These are phyloP conservation scores for Wickerhamomyces silvicola DNA, from an alignment of 805 yeast genomes.

Conservation along the genomic window DNA sequence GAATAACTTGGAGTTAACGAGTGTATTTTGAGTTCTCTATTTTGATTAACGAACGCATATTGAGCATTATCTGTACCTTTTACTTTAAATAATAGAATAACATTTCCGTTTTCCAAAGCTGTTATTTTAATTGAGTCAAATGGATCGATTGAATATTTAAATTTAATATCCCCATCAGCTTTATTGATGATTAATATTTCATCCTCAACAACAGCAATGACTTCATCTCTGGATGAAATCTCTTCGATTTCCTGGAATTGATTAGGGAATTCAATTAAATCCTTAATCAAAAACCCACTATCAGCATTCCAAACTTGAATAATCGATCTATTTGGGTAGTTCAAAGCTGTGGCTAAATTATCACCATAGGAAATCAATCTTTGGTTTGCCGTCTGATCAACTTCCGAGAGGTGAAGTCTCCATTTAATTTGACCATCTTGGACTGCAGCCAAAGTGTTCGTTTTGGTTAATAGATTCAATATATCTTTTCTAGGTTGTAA, in stretches of 20 bases:
- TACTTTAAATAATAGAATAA: constrained; percentile 8
- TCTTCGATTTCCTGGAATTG: constrained; percentile 4
- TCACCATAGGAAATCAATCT: constrained; percentile 7
- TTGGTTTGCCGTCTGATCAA: constrained; percentile 12
- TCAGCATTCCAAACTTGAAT: constrained; percentile 16
- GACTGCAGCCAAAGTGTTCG: constrained; percentile 28
- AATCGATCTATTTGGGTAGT: constrained; percentile 11
- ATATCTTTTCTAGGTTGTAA: constrained; percentile 12
- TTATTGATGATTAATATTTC: constrained; percentile 3
- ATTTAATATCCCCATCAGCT: constrained; percentile 1
- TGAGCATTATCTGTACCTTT: constrained; percentile 3
- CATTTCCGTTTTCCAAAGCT: constrained; percentile 13
- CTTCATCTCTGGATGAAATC: background rate
- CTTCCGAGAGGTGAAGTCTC: constrained; percentile 23
- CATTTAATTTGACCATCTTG: constrained; percentile 29
- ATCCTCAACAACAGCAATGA: constrained; percentile 10
- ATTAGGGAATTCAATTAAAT: constrained; percentile 6
- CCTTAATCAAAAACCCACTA: constrained; percentile 9
- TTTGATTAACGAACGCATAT: constrained; percentile 12
- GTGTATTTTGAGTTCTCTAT: constrained; percentile 5
- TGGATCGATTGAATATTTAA: constrained; percentile 4
- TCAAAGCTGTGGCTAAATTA: constrained; percentile 17
- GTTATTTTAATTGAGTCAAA: constrained; percentile 6
- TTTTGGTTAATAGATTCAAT: constrained; percentile 23
- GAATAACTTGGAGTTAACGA: constrained; percentile 7